Evolutionary conservation across 331 rosid species (phyloP).

Genomic region (Arachis monticola): DNA sequence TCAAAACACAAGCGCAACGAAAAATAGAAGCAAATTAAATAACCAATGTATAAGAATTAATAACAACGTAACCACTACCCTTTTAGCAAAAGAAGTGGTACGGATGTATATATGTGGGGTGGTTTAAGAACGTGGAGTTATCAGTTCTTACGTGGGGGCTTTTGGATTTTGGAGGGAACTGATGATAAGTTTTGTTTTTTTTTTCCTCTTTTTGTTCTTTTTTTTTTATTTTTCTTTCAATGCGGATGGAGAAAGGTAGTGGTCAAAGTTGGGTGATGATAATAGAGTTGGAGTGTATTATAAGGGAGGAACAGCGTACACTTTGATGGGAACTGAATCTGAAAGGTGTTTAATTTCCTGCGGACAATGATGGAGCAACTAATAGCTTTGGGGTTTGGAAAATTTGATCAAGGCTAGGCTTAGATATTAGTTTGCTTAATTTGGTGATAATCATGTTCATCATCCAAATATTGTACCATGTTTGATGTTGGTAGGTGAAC

Average conservation of each 20-base stretch:
- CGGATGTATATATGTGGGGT: conserved; percentile 10
- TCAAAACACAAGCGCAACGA: neutral
- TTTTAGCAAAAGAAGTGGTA: neutral
- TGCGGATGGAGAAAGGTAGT: conserved; percentile 19
- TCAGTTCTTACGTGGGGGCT: neutral
- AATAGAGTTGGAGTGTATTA: conserved; percentile 47
- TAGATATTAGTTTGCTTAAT: conserved; percentile 9
- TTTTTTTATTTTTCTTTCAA: too few species aligned
- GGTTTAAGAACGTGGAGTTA: conserved; percentile 2
- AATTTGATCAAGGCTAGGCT: neutral
- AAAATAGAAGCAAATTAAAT: neutral
- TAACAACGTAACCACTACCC: neutral
- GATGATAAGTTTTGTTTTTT: too few species aligned
- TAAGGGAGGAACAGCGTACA: conserved; percentile 52
- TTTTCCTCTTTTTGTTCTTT: too few species aligned
- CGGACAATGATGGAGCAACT: conserved; percentile 37
- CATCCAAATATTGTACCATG: neutral
- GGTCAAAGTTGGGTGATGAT: conserved; percentile 40
- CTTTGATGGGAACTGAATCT: conserved; percentile 9
- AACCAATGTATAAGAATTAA: neutral
- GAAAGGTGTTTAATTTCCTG: neutral
- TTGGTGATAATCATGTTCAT: neutral
- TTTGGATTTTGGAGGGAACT: neutral
- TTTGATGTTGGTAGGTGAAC: neutral
- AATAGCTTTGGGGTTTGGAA: conserved; percentile 19